Evolutionary conservation across 768 basidiomycete genomes (phyloP).

Genomic region (Podaxis sp.): DNA sequence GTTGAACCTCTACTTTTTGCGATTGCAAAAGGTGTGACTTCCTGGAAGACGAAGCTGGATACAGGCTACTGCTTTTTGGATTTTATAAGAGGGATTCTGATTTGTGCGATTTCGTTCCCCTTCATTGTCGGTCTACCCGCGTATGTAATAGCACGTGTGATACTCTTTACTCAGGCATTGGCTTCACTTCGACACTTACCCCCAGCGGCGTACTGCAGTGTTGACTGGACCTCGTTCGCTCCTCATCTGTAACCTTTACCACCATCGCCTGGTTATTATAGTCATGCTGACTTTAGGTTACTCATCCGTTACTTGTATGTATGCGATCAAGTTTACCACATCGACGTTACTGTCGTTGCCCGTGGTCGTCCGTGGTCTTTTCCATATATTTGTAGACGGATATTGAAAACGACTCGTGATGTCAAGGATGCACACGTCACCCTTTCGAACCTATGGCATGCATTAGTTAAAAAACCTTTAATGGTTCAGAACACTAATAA

Average conservation of each 20-base stretch:
- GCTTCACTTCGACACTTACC: background rate
- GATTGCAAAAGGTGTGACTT: background rate
- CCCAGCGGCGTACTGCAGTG: background rate
- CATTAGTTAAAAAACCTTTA: background rate
- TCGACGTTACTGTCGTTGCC: background rate
- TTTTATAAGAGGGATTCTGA: background rate
- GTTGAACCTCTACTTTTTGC: constrained; percentile 1
- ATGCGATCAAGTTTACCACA: background rate
- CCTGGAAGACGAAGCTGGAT: background rate
- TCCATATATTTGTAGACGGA: background rate
- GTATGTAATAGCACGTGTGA: constrained; percentile 1
- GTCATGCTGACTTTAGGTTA: background rate
- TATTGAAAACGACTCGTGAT: constrained; percentile 8
- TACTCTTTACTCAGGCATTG: background rate
- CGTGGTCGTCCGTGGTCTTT: background rate
- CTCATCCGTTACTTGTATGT: background rate
- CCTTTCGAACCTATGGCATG: background rate
- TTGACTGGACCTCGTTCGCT: background rate
- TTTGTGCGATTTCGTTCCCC: background rate
- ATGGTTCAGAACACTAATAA: too few relatives aligned
- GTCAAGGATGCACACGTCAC: constrained; percentile 2
- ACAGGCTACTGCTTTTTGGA: background rate
- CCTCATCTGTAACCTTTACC: background rate
- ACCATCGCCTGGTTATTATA: background rate
- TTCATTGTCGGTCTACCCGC: constrained; percentile 2